These are phyloP conservation scores for Acacia acuminata DNA, from an alignment of 306 rosid genomes.

Conservation along the genomic window DNA sequence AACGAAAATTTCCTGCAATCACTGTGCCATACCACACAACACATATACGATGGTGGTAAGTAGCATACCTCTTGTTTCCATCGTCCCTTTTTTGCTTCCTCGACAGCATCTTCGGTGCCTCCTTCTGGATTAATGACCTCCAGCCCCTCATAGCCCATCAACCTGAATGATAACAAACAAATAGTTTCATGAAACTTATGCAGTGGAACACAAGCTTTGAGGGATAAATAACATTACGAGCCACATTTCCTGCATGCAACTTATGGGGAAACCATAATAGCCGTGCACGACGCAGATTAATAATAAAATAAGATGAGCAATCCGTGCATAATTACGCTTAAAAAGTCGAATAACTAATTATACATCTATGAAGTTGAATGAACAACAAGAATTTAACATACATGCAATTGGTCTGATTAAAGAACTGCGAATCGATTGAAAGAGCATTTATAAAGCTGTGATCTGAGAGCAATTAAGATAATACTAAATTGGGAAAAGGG, in stretches of 20 bases:
- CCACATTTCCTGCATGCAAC: conserved; percentile 22
- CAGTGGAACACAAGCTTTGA: conserved; percentile 23
- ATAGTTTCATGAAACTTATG: conserved; percentile 3
- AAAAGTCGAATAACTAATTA: background rate
- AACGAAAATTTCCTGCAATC: background rate
- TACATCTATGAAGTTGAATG: conserved; percentile 1
- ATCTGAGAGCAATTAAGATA: background rate
- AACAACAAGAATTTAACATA: conserved; percentile 23
- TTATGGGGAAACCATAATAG: conserved; percentile 12
- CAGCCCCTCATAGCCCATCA: conserved; percentile 69
- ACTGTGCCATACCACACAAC: background rate
- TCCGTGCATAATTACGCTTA: background rate
- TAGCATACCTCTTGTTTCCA: conserved; percentile 85
- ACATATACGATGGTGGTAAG: conserved; percentile 1
- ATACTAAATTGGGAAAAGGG: background rate
- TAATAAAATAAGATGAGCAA: background rate
- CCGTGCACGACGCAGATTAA: conserved; percentile 12
- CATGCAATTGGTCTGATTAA: background rate
- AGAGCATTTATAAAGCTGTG: conserved; percentile 6
- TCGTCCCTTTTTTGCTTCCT: conserved; percentile 91
- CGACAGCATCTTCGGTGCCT: conserved; percentile 92
- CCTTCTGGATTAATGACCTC: conserved; percentile 97
- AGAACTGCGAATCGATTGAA: background rate
- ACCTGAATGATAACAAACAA: conserved; percentile 32
- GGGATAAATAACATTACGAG: conserved; percentile 11